phyloP scores from a whole-genome alignment of 2,329 filamentous ascomycete genomes.

The Hypomyces rosellus region DNA sequence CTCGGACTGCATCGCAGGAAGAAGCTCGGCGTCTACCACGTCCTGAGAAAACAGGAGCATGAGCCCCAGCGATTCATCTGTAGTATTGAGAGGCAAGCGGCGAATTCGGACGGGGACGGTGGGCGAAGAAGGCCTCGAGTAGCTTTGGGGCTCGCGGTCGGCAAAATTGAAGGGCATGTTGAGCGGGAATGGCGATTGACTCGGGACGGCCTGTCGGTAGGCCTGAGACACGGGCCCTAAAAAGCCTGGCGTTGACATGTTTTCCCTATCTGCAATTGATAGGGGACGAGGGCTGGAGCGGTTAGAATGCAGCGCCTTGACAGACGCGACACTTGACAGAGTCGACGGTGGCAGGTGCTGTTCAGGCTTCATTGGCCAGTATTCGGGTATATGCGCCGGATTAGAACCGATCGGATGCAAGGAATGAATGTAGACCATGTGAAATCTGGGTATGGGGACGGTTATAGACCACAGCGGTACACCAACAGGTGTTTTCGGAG shows the following conservation, averaged over 20 bases:
- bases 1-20: slow-evolving; percentile 42
- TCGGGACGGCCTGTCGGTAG: slow-evolving; percentile 27
- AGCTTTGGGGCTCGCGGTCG: slow-evolving; percentile 32
- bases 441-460: too few species aligned
- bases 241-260: slow-evolving; percentile 42
- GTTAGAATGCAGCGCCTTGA: slow-evolving; percentile 20
- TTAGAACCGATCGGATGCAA: too few species aligned
- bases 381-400: too few species aligned
- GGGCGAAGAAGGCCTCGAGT: slow-evolving; percentile 33
- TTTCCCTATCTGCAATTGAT: slow-evolving; percentile 11
- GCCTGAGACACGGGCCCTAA: slow-evolving; percentile 31
- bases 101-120: slow-evolving; percentile 44
- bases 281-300: slow-evolving; percentile 24
- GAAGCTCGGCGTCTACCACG: slow-evolving; percentile 43
- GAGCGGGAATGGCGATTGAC: slow-evolving; percentile 29
- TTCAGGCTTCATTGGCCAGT: too few species aligned
- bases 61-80: slow-evolving; percentile 46
- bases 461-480: too few species aligned
- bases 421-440: too few species aligned
- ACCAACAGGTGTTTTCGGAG: too few species aligned
- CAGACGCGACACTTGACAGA: not conserved
- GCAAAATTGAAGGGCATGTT: slow-evolving; percentile 25
- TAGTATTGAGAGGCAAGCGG: slow-evolving; percentile 47
- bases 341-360: too few species aligned
- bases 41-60: slow-evolving; percentile 57